These are phyloP conservation scores for Botrytis galanthina DNA, from an alignment of 2,329 filamentous ascomycete species.

Conservation along the genomic window DNA sequence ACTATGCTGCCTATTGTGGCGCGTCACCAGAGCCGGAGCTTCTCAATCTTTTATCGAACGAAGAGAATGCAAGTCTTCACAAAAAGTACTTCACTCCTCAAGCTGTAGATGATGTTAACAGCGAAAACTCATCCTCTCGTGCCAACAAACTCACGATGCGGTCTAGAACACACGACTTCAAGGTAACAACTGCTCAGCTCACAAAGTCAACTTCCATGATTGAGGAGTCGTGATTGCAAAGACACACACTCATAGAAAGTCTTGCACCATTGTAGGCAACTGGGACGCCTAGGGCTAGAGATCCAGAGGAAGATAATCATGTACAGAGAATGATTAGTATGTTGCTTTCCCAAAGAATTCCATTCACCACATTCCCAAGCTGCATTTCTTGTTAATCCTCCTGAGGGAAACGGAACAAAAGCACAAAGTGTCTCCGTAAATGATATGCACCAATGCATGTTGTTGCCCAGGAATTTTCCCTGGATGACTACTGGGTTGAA, in stretches of 20 bases:
- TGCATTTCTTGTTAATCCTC: too few relatives aligned
- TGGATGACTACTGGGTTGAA: neutral
- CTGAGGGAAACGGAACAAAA: neutral
- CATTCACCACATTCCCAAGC: neutral
- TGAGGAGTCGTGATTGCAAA: neutral
- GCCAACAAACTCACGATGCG: too few relatives aligned
- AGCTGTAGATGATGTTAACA: too few relatives aligned
- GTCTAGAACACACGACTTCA: neutral
- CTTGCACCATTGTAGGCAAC: neutral
- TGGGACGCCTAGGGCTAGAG: too few relatives aligned
- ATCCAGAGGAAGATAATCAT: fast-evolving
- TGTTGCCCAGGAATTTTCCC: neutral
- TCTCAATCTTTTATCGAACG: neutral
- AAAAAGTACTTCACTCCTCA: neutral
- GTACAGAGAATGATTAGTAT: neutral
- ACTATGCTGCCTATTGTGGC: neutral
- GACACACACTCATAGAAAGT: neutral
- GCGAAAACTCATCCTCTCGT: neutral
- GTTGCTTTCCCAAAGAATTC: neutral
- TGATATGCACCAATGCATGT: neutral
- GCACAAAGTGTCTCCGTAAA: neutral
- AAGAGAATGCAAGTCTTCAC: neutral
- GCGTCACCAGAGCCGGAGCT: neutral
- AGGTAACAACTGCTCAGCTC: neutral
- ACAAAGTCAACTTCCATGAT: neutral